Evolutionary conservation across 2,329 filamentous ascomycete genomes (phyloP).

Genomic region (Talaromyces sp.): DNA sequence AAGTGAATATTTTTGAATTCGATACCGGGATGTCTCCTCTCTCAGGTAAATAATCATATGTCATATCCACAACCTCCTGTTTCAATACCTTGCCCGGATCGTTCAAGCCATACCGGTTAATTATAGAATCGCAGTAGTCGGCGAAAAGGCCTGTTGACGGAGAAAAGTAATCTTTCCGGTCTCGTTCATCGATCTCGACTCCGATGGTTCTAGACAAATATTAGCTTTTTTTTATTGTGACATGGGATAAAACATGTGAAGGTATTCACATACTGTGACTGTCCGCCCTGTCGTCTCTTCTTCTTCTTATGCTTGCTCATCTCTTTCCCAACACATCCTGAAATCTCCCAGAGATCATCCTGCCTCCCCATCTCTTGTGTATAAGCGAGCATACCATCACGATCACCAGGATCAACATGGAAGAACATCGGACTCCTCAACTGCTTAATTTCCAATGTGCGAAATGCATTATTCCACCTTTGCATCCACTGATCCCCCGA

Average conservation of each 20-base stretch:
- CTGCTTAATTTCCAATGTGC: conserved; percentile 68
- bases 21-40: conserved; percentile 45
- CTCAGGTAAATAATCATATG: conserved; percentile 52
- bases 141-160: conserved; percentile 65
- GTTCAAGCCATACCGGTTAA: conserved; percentile 61
- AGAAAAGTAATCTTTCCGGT: conserved; percentile 70
- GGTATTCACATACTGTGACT: conserved; percentile 45
- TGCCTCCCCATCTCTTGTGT: conserved; percentile 64
- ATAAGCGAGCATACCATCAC: conserved; percentile 72
- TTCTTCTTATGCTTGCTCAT: conserved; percentile 75
- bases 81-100: conserved; percentile 58
- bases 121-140: conserved; percentile 63
- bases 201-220: conserved; percentile 20
- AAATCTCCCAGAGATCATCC: conserved; percentile 68
- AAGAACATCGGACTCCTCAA: conserved; percentile 82
- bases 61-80: conserved; percentile 63
- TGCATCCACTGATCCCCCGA: conserved; percentile 67
- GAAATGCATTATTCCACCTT: conserved; percentile 71
- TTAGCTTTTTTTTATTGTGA: background rate
- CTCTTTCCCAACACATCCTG: conserved; percentile 76
- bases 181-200: conserved; percentile 65
- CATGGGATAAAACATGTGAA: background rate
- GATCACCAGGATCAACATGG: conserved; percentile 74
- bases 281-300: conserved; percentile 67
- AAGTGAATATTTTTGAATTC: conserved; percentile 64